phyloP scores from a whole-genome alignment of 768 basidiomycete genomes.

The Leucocoprinus birnbaumii region DNA sequence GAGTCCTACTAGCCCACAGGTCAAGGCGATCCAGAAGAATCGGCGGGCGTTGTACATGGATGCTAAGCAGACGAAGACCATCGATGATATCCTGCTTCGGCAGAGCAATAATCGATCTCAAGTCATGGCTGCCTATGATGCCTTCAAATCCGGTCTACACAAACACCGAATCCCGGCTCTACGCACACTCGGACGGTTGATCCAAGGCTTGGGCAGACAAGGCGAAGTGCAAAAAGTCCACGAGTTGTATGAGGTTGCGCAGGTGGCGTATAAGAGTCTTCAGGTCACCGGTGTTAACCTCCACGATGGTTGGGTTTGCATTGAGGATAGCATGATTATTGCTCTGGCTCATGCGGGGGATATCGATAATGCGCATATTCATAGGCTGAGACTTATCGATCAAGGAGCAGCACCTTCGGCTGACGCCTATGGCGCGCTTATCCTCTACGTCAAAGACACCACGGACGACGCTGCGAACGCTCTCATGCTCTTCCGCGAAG shows the following conservation, averaged over 20 bases:
- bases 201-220: constrained; percentile 65
- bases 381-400: constrained; percentile 74
- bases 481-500: constrained; percentile 79
- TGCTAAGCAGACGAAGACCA: constrained; percentile 2
- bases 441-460: constrained; percentile 85
- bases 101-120: neutral
- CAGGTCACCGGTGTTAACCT: constrained; percentile 19
- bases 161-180: constrained; percentile 48
- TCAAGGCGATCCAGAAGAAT: neutral
- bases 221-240: constrained; percentile 59
- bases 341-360: constrained; percentile 81
- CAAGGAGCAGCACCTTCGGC: constrained; percentile 78
- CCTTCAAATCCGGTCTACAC: constrained; percentile 44
- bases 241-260: constrained; percentile 66
- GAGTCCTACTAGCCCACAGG: neutral
- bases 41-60: constrained; percentile 1
- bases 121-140: constrained; percentile 37
- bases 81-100: constrained; percentile 11
- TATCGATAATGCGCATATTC: constrained; percentile 74
- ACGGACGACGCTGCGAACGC: constrained; percentile 94
- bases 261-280: constrained; percentile 50
- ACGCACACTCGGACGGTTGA: constrained; percentile 54
- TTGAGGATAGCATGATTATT: constrained; percentile 91
- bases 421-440: constrained; percentile 90
- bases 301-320: constrained; percentile 59